Conservation (phyloP, 2,329 filamentous ascomycete genomes). For the Alternaria rosae region DNA sequence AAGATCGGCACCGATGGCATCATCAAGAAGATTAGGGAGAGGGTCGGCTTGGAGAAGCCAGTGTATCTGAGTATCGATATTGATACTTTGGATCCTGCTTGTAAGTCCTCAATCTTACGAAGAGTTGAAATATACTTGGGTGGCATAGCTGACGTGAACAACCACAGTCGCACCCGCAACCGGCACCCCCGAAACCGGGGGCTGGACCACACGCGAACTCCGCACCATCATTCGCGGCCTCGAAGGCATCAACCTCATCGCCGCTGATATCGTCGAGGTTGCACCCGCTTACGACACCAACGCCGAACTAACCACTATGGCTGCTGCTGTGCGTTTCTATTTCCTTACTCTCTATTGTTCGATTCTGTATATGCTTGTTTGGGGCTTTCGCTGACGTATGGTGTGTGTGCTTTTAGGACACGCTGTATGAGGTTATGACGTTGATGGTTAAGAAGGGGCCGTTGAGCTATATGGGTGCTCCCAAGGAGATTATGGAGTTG, state of each 20-base stretch:
- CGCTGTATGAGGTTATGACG: conserved; percentile 79
- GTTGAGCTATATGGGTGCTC: conserved; percentile 59
- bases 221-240: conserved; percentile 74
- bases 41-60: conserved; percentile 76
- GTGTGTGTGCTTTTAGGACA: conserved; percentile 53
- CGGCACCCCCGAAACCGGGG: conserved; percentile 77
- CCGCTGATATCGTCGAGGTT: conserved; percentile 76
- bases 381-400: conserved; percentile 5
- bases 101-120: conserved; percentile 51
- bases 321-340: conserved; percentile 61
- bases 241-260: conserved; percentile 73
- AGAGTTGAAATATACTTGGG: not conserved
- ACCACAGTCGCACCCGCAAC: conserved; percentile 71
- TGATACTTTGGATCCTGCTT: conserved; percentile 85
- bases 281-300: conserved; percentile 75
- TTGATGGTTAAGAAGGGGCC: conserved; percentile 83
- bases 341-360: not conserved
- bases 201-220: conserved; percentile 77
- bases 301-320: conserved; percentile 77
- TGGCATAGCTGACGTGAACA: conserved; percentile 5
- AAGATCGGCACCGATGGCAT: conserved; percentile 75
- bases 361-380: not conserved
- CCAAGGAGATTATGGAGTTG: conserved; percentile 39
- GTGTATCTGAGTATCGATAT: conserved; percentile 88
- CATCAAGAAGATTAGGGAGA: conserved; percentile 76